Percentiles rank a stretch among this genome's conserved stretches.
phyloP scores from a whole-genome alignment of 225 moss, liverwort and hornwort species.

The Takakia lepidozioides region DNA sequence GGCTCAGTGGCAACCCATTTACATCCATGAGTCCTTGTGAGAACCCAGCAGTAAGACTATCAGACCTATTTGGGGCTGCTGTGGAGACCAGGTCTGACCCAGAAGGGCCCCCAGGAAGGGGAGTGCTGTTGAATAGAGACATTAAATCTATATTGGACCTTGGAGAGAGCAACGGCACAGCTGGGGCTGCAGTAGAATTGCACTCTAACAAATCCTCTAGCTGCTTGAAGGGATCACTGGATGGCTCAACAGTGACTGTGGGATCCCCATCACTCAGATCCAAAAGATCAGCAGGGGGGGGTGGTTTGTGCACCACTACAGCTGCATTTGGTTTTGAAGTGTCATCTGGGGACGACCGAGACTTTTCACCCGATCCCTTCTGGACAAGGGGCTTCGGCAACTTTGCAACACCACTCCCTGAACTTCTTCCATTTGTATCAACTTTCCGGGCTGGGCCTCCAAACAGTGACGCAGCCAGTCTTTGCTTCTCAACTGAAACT shows the following conservation, averaged over 20 bases:
- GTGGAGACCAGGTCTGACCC: constrained; percentile 17
- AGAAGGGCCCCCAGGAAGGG: constrained; percentile 4
- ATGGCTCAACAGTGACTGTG: constrained; percentile 16
- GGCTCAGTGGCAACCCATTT: constrained; percentile 31
- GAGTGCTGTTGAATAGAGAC: constrained; percentile 46
- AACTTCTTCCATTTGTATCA: constrained; percentile 6
- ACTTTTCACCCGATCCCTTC: constrained; percentile 18
- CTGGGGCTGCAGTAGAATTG: constrained; percentile 12
- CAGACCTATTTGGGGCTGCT: constrained; percentile 16
- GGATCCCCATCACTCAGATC: constrained; percentile 59
- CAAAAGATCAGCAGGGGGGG: constrained; percentile 70
- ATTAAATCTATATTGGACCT: constrained; percentile 31
- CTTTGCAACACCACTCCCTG: constrained; percentile 24
- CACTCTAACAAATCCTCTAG: constrained; percentile 65
- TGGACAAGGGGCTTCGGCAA: too few species aligned
- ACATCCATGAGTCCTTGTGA: constrained; percentile 20
- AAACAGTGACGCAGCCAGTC: constrained; percentile 75
- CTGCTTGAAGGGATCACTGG: constrained; percentile 71
- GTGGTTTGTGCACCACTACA: constrained; percentile 8
- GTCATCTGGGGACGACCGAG: constrained; percentile 9
- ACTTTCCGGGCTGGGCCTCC: constrained; percentile 47
- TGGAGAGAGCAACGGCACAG: constrained; percentile 12
- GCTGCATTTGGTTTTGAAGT: constrained; percentile 4
- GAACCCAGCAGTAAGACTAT: constrained; percentile 3
- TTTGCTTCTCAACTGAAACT: constrained; percentile 68